phyloP scores from a whole-genome alignment of 1,284 basidiomycete genomes.

The Afroboletus lepidellus region DNA sequence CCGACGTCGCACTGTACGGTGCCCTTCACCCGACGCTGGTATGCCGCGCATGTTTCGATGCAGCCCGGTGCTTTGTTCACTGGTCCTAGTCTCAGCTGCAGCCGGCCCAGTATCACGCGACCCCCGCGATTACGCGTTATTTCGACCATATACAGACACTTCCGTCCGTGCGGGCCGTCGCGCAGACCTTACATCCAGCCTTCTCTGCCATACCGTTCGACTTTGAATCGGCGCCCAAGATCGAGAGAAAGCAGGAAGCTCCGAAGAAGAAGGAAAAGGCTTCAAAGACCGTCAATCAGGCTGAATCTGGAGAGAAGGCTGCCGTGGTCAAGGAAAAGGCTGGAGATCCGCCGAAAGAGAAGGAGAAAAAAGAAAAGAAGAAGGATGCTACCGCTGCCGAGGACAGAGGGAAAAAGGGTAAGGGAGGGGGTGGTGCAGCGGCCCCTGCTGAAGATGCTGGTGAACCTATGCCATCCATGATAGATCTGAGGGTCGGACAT shows the following conservation, averaged over 20 bases:
- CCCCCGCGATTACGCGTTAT: conserved; percentile 85
- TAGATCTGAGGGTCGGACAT: conserved; percentile 88
- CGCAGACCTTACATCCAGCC: conserved; percentile 50
- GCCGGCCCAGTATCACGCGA: conserved; percentile 66
- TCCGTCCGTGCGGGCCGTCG: conserved; percentile 55
- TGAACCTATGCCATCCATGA: conserved; percentile 88
- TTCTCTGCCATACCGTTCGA: conserved; percentile 71
- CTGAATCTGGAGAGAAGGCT: conserved; percentile 28
- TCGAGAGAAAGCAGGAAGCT: conserved; percentile 70
- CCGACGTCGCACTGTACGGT: conserved; percentile 84
- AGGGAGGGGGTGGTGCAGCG: conserved; percentile 39
- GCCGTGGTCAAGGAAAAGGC: conserved; percentile 32
- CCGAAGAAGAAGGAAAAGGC: conserved; percentile 84
- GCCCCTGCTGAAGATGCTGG: conserved; percentile 61
- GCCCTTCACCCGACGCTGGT: conserved; percentile 79
- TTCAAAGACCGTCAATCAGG: conserved; percentile 43
- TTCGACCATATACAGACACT: conserved; percentile 89
- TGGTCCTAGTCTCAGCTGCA: conserved; percentile 59
- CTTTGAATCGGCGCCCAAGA: conserved; percentile 69
- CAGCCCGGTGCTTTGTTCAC: conserved; percentile 11
- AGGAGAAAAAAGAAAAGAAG: conserved; percentile 51
- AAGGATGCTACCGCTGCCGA: conserved; percentile 45
- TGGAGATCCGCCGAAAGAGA: conserved; percentile 39
- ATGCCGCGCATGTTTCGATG: conserved; percentile 33
- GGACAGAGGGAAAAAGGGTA: conserved; percentile 46